Evolutionary conservation across 371 early-diverging fungal genomes (phyloP).

Genomic region (Apophysomyces ossiformis): DNA sequence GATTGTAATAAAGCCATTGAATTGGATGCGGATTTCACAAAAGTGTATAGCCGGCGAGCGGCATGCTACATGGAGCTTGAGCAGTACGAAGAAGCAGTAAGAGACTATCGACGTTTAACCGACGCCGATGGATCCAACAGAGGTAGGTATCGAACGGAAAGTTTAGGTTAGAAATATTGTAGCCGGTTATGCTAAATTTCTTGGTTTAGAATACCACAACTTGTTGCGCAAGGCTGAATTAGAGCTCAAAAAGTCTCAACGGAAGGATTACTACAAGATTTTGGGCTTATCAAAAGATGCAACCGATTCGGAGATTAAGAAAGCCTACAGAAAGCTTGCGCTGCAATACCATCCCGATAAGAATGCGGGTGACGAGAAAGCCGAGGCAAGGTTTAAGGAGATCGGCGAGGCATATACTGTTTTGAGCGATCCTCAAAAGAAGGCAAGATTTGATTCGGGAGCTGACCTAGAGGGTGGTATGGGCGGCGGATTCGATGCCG

Average conservation of each 20-base stretch:
- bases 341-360: slow-evolving; percentile 89
- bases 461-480: slow-evolving; percentile 77
- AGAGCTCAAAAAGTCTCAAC: slow-evolving; percentile 76
- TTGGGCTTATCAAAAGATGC: slow-evolving; percentile 86
- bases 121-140: slow-evolving; percentile 69
- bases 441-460: slow-evolving; percentile 78
- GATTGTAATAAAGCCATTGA: slow-evolving; percentile 78
- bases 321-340: slow-evolving; percentile 89
- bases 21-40: slow-evolving; percentile 64
- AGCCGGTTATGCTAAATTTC: background rate
- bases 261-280: slow-evolving; percentile 93
- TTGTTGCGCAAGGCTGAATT: slow-evolving; percentile 72
- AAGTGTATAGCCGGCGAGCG: slow-evolving; percentile 82
- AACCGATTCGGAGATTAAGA: slow-evolving; percentile 86
- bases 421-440: slow-evolving; percentile 83
- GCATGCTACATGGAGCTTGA: slow-evolving; percentile 78
- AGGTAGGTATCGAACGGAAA: slow-evolving; percentile 24
- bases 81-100: slow-evolving; percentile 78
- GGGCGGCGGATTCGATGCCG: slow-evolving; percentile 56
- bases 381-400: slow-evolving; percentile 85
- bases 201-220: slow-evolving; percentile 58
- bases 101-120: slow-evolving; percentile 71
- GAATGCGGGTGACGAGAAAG: slow-evolving; percentile 66
- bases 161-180: background rate
- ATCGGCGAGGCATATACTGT: slow-evolving; percentile 81